phyloP scores from a whole-genome alignment of 768 basidiomycete genomes.

The Mrakia frigida region DNA sequence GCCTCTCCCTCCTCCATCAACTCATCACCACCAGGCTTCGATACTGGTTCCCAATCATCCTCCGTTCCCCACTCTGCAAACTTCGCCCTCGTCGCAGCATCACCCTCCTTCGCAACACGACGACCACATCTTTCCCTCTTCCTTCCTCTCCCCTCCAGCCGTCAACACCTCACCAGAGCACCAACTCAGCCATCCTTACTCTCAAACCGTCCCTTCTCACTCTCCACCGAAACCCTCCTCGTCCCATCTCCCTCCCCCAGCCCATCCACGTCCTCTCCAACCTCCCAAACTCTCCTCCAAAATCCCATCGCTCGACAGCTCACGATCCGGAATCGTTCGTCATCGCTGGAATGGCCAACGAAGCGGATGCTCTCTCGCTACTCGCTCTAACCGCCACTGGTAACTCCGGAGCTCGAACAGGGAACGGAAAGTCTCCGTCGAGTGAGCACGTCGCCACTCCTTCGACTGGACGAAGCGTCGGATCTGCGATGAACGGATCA shows the following conservation, averaged over 20 bases:
- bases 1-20: neutral
- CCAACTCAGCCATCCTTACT: neutral
- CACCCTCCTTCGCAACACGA: neutral
- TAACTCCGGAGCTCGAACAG: neutral
- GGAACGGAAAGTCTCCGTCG: slow-evolving; percentile 11
- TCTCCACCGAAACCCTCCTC: neutral
- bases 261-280: slow-evolving; percentile 4
- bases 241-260: neutral
- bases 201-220: neutral
- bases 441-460: slow-evolving; percentile 20
- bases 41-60: neutral
- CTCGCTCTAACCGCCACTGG: slow-evolving; percentile 28
- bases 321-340: slow-evolving; percentile 23
- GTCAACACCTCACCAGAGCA: neutral
- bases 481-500: neutral
- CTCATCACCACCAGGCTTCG: neutral
- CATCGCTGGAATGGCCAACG: slow-evolving; percentile 29
- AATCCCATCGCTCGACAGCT: neutral
- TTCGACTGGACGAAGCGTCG: neutral
- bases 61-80: neutral
- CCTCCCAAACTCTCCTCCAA: neutral
- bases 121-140: neutral
- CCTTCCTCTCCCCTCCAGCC: neutral
- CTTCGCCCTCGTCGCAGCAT: neutral
- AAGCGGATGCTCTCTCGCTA: slow-evolving; percentile 28